Evolutionary conservation across 495 filamentous ascomycete species (phyloP).

Genomic region (Aspergillus olivimuriae): DNA sequence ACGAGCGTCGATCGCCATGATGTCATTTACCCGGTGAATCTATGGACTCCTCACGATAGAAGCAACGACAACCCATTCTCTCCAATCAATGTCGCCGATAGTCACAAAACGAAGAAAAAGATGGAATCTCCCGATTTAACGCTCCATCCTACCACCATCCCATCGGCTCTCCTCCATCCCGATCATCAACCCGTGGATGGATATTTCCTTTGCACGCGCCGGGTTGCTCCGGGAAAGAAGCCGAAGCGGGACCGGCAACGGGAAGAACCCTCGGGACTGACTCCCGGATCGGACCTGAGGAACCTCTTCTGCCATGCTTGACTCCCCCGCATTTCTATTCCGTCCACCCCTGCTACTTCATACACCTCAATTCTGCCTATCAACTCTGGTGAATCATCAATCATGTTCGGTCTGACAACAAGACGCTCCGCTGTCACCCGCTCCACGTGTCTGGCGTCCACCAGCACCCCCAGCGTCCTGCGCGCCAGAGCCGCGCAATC

Average conservation of each 20-base stretch:
- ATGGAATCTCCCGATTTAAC: too few species aligned
- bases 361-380: neutral
- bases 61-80: too few species aligned
- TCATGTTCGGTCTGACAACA: constrained; percentile 15
- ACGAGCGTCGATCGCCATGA: neutral
- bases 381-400: too few species aligned
- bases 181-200: too few species aligned
- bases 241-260: constrained; percentile 3
- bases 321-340: neutral
- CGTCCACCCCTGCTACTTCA: too few species aligned
- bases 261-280: constrained; percentile 7
- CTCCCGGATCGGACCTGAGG: too few species aligned
- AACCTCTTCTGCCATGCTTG: neutral
- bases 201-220: constrained; percentile 8
- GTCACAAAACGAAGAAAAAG: too few species aligned
- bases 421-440: constrained; percentile 12
- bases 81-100: neutral
- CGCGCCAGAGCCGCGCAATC: constrained; percentile 1
- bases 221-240: constrained; percentile 15
- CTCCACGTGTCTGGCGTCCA: constrained; percentile 8
- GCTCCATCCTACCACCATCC: too few species aligned
- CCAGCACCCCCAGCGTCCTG: constrained; percentile 1
- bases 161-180: too few species aligned
- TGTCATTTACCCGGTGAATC: too few species aligned
- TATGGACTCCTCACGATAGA: too few species aligned